These are phyloP conservation scores for Debaryomycetaceae sp. DNA, from an alignment of 1,139 yeast species.

Conservation along the genomic window DNA sequence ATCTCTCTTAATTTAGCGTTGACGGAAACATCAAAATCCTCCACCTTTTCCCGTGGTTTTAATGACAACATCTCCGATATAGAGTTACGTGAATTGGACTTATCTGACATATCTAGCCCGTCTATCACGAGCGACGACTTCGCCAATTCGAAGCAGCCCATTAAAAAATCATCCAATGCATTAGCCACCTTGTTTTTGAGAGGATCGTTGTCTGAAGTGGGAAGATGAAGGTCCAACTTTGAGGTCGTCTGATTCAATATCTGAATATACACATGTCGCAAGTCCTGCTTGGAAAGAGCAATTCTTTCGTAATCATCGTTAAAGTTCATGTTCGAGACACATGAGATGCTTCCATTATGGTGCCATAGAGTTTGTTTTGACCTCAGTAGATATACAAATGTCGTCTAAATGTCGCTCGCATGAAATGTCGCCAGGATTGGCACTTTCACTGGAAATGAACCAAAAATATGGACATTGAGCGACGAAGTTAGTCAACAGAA, in stretches of 20 bases:
- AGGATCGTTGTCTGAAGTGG: slow-evolving; percentile 43
- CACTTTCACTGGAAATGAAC: slow-evolving; percentile 1
- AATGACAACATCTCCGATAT: slow-evolving; percentile 27
- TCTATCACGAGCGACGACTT: slow-evolving; percentile 50
- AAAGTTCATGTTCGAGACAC: slow-evolving; percentile 12
- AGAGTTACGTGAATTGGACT: slow-evolving; percentile 4
- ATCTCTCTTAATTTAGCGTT: slow-evolving; percentile 52
- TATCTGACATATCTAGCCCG: slow-evolving; percentile 30
- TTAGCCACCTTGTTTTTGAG: slow-evolving; percentile 41
- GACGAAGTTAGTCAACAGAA: neutral
- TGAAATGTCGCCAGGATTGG: neutral
- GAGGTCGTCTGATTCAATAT: slow-evolving; percentile 35
- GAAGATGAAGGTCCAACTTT: slow-evolving; percentile 48
- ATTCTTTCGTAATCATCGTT: slow-evolving; percentile 34
- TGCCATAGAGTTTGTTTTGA: too few species aligned
- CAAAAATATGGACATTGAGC: neutral
- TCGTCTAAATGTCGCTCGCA: slow-evolving; percentile 3
- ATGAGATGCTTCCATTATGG: neutral
- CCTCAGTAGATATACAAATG: slow-evolving; percentile 1
- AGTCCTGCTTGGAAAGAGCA: slow-evolving; percentile 48
- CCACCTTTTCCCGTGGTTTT: slow-evolving; percentile 42
- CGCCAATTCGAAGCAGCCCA: slow-evolving; percentile 51
- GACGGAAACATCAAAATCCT: slow-evolving; percentile 60
- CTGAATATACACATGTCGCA: slow-evolving; percentile 43
- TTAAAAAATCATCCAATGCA: slow-evolving; percentile 41